These are phyloP conservation scores for Aschersonia sp. DNA, from an alignment of 2,329 filamentous ascomycete species.

Conservation along the genomic window DNA sequence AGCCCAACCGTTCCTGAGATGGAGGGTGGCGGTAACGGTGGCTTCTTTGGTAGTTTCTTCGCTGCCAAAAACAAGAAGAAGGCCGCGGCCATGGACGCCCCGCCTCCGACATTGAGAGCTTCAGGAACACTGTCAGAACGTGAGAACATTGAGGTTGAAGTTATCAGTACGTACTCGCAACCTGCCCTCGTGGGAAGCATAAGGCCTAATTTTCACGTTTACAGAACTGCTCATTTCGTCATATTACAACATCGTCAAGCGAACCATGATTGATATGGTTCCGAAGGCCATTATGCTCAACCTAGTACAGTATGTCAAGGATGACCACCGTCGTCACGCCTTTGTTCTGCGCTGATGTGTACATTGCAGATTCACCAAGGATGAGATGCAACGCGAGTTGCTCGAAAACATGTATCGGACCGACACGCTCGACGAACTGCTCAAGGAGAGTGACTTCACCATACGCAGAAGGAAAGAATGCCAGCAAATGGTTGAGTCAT, in stretches of 20 bases:
- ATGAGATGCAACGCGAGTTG: slow-evolving; percentile 95
- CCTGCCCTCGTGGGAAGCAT: not conserved
- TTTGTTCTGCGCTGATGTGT: slow-evolving; percentile 1
- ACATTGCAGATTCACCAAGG: slow-evolving; percentile 64
- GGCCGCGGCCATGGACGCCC: slow-evolving; percentile 98
- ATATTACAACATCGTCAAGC: slow-evolving; percentile 95
- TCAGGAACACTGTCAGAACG: slow-evolving; percentile 88
- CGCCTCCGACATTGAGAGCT: slow-evolving; percentile 83
- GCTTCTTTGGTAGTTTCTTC: slow-evolving; percentile 98
- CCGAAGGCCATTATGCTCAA: slow-evolving; percentile 98
- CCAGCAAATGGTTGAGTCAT: slow-evolving; percentile 95
- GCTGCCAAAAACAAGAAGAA: slow-evolving; percentile 99
- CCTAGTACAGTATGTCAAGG: slow-evolving; percentile 67
- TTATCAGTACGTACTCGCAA: slow-evolving; percentile 61
- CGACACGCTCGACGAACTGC: slow-evolving; percentile 77
- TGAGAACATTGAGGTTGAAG: slow-evolving; percentile 90
- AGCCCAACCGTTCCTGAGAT: slow-evolving; percentile 54
- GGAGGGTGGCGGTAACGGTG: slow-evolving; percentile 41
- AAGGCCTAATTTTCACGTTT: not conserved
- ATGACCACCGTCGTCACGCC: not conserved
- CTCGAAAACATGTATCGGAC: slow-evolving; percentile 95
- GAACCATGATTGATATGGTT: slow-evolving; percentile 99
- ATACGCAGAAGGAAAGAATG: slow-evolving; percentile 91
- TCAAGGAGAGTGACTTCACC: slow-evolving; percentile 98
- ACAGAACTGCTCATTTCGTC: slow-evolving; percentile 85